Conservation (phyloP, 2,329 filamentous ascomycete species). For the Cadophora sp. region DNA sequence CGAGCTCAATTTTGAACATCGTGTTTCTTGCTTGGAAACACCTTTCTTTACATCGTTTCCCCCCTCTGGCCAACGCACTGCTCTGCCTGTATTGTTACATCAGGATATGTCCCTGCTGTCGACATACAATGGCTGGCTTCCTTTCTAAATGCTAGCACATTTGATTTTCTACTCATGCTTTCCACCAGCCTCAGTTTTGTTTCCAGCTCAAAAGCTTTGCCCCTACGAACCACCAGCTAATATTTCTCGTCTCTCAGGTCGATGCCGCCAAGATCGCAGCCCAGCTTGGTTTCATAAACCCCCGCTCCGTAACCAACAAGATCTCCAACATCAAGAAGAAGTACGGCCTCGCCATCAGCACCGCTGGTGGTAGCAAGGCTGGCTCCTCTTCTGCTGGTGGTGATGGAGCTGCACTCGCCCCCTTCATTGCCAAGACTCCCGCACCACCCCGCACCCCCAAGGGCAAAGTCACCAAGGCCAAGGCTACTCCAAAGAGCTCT, state of each 20-base stretch:
- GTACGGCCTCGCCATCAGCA: constrained; percentile 23
- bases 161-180: no score
- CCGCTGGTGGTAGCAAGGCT: constrained; percentile 11
- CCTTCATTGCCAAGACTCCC: constrained; percentile 6
- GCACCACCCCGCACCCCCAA: constrained; percentile 15
- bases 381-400: neutral
- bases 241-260: constrained; percentile 27
- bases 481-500: constrained; percentile 3
- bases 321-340: constrained; percentile 40
- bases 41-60: no score
- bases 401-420: neutral
- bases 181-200: neutral
- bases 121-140: no score
- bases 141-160: no score
- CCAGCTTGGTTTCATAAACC: constrained; percentile 32
- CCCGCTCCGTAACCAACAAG: constrained; percentile 37
- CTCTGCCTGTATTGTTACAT: no score
- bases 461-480: constrained; percentile 38
- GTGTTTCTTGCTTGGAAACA: neutral
- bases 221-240: neutral
- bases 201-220: neutral
- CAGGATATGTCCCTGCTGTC: no score
- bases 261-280: constrained; percentile 35
- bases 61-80: no score
- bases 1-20: neutral